Conservation (phyloP, 1,284 basidiomycete genomes). For the Sparassis latifolia region DNA sequence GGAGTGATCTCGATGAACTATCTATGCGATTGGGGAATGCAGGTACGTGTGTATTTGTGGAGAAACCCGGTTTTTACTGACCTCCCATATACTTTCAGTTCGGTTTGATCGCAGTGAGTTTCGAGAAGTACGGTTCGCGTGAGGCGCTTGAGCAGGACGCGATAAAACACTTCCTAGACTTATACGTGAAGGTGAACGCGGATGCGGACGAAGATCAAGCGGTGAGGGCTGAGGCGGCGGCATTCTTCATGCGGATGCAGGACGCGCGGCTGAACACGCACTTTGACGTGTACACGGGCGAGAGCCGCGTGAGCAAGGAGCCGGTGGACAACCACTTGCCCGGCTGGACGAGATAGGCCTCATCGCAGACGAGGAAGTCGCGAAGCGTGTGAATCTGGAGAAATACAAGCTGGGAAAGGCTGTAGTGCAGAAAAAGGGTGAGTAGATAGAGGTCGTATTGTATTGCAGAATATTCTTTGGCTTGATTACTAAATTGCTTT, state of each 20-base stretch:
- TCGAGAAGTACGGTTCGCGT: constrained; percentile 86
- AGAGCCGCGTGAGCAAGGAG: constrained; percentile 82
- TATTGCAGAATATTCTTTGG: neutral
- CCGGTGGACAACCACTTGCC: constrained; percentile 66
- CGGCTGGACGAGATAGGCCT: constrained; percentile 50
- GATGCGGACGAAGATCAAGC: constrained; percentile 69
- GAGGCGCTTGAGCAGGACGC: constrained; percentile 83
- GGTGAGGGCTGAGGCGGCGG: constrained; percentile 81
- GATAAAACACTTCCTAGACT: constrained; percentile 91
- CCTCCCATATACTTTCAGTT: constrained; percentile 35
- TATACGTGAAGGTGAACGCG: constrained; percentile 93
- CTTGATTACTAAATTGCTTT: neutral
- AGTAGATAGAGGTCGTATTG: constrained; percentile 12
- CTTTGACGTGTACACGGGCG: constrained; percentile 94
- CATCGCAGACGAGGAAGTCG: constrained; percentile 59
- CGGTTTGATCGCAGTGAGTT: constrained; percentile 89
- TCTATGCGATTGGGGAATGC: constrained; percentile 91
- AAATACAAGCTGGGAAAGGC: constrained; percentile 89
- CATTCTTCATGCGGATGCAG: constrained; percentile 97
- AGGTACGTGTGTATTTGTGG: constrained; percentile 37
- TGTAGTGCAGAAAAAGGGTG: constrained; percentile 85
- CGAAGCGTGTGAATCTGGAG: constrained; percentile 78
- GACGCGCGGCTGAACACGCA: constrained; percentile 86
- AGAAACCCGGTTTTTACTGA: neutral
- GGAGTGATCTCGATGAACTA: constrained; percentile 91